Percentiles rank a stretch among this genome's conserved stretches.
These are phyloP conservation scores for Allium fistulosum DNA, from an alignment of 106 monocot species.

Conservation along the genomic window DNA sequence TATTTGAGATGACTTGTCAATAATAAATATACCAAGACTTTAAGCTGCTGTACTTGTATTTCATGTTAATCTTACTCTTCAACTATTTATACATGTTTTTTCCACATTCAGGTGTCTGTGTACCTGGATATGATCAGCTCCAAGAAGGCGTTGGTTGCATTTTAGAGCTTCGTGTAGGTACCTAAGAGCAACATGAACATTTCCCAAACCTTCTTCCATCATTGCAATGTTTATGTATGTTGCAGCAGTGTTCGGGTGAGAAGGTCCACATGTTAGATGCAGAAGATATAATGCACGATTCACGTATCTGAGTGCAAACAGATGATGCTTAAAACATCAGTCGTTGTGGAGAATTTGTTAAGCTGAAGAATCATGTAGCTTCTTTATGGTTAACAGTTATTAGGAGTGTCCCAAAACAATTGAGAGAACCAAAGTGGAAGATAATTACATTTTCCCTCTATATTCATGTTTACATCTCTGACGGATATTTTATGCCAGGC, in stretches of 20 bases:
- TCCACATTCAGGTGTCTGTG: background rate
- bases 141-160: slow-evolving; percentile 87
- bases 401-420: no score
- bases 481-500: no score
- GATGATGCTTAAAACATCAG: background rate
- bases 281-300: slow-evolving; percentile 93
- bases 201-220: slow-evolving; percentile 99
- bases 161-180: slow-evolving; percentile 94
- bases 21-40: no score
- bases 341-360: no score
- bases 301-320: slow-evolving; percentile 59
- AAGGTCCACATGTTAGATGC: slow-evolving; percentile 91
- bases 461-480: no score
- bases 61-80: no score
- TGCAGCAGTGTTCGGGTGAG: slow-evolving; percentile 96
- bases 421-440: no score
- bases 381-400: no score
- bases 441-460: no score
- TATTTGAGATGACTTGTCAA: background rate
- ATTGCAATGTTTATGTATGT: slow-evolving; percentile 98
- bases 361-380: no score
- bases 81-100: background rate
- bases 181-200: slow-evolving; percentile 90
- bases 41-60: no score
- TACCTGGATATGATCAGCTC: slow-evolving; percentile 95